Evolutionary conservation across 257 asterid genomes (phyloP), one percentile per base, ranked within the genome.

Genomic region (Petrea volubilis): DNA sequence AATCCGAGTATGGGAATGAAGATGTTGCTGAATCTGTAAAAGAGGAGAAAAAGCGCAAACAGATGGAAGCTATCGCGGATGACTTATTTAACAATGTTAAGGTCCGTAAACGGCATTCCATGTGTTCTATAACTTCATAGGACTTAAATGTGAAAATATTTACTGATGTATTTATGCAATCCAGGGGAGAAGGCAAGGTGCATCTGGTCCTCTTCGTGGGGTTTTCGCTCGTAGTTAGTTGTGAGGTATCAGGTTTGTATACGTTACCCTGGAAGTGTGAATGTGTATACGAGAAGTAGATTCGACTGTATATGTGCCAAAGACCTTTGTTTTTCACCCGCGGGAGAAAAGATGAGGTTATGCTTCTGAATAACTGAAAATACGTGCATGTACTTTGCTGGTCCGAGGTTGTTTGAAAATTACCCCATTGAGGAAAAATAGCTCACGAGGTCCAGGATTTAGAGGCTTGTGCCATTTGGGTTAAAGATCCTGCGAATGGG

Each of bases 1-100:
- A 82, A 23, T 79, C 95, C 6, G 94, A 87, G 68, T 85, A 80
- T 65, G 95, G 96, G 58, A 83, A 77, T 40, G 96, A 88, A 77
- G 90, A 87, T 53, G 86, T 86, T 21, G 86, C 87, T 10, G 87
- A 88, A 79, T 84, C 88, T 29, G 40, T 88, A 4, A 88, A 84
- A 82, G 95, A 84, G 78, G 98, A 95, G 87, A 88, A 85, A 71
- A 88, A 77, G 75, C 88, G 96, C 66, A 92, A 87, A 80, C 88
- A 90, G 83, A 87, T 86, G 98, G 98, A 95, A 80, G 95, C 97
- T 65, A 78, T 88, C 51, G 96, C 96, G 6, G 99, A 95, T 33
- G 98, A 91, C 80, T 79, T 92, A n/a, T 95, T 95, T 67, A 88
- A 91, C 78, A 74, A 77, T 41, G 92, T 88, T 74, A 90, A 87